These are phyloP conservation scores for Xerocomellus chrysenteron DNA, from an alignment of 768 basidiomycete genomes.

Conservation along the genomic window DNA sequence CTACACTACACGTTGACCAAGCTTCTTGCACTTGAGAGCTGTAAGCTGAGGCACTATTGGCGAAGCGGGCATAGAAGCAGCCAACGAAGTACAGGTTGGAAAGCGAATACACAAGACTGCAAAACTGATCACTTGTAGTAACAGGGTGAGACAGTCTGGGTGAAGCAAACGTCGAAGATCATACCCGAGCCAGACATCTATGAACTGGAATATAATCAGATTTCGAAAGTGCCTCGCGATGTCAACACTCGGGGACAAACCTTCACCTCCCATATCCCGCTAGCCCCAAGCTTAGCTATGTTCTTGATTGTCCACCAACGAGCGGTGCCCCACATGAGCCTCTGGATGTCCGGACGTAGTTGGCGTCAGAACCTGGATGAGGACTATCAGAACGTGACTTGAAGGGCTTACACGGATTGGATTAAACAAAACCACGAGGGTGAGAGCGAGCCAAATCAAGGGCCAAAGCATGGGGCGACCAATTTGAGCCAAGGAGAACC, in stretches of 20 bases:
- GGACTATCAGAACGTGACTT: no score
- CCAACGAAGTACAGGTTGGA: slow-evolving; percentile 68
- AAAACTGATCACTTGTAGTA: slow-evolving; percentile 66
- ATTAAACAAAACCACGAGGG: slow-evolving; percentile 59
- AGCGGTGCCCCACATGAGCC: slow-evolving; percentile 32
- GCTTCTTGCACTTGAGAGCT: slow-evolving; percentile 41
- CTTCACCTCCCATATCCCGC: slow-evolving; percentile 75
- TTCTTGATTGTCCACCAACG: slow-evolving; percentile 80
- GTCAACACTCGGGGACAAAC: slow-evolving; percentile 41
- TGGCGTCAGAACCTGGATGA: background rate
- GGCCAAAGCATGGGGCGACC: slow-evolving; percentile 77
- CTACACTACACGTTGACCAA: slow-evolving; percentile 42
- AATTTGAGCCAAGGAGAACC: slow-evolving; percentile 72
- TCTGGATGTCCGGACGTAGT: no score
- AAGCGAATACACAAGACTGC: slow-evolving; percentile 72
- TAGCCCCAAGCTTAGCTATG: slow-evolving; percentile 58
- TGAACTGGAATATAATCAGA: slow-evolving; percentile 52
- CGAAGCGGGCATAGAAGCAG: slow-evolving; percentile 60
- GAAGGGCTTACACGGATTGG: slow-evolving; percentile 60
- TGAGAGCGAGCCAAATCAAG: slow-evolving; percentile 74
- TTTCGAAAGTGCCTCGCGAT: no score
- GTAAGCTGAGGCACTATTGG: slow-evolving; percentile 6
- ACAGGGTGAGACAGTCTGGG: slow-evolving; percentile 1
- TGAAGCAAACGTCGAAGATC: slow-evolving; percentile 12
- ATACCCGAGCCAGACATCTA: slow-evolving; percentile 88